These are phyloP conservation scores for Agarophyton chilense DNA, from an alignment of 23 red algal species.

Conservation along the genomic window DNA sequence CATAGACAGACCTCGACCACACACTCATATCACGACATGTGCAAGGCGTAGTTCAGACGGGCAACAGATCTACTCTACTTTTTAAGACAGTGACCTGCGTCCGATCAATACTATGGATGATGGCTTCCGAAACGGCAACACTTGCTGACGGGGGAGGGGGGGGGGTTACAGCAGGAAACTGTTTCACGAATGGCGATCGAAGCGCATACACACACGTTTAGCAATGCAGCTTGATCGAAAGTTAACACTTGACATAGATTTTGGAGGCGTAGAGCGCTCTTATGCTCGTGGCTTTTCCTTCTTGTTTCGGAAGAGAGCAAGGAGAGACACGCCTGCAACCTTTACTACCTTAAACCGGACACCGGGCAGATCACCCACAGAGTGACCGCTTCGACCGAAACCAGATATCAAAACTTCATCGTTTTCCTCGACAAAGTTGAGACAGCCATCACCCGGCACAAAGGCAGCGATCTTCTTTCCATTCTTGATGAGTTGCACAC, in stretches of 20 bases:
- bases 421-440: conserved; percentile 99
- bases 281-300: conserved; percentile 99
- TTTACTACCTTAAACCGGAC: conserved; percentile 99
- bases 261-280: background rate
- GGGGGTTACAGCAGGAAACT: background rate
- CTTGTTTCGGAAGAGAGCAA: conserved; percentile 95
- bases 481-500: conserved; percentile 99
- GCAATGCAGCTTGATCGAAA: background rate
- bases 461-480: conserved; percentile 99
- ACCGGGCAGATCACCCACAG: conserved; percentile 98
- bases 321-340: conserved; percentile 90
- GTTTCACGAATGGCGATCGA: background rate
- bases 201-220: background rate
- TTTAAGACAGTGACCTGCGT: background rate
- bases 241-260: background rate
- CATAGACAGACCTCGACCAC: background rate
- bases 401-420: conserved; percentile 96
- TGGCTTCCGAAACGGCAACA: background rate
- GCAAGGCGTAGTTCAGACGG: background rate
- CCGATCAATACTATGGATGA: background rate
- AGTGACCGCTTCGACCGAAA: conserved; percentile 97
- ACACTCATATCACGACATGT: background rate
- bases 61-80: background rate
- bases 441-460: conserved; percentile 95
- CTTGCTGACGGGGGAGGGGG: background rate